Percentiles rank a stretch among this genome's conserved stretches.
These are phyloP conservation scores for Puccinia hordei DNA, from an alignment of 1,284 basidiomycete species.

Conservation along the genomic window DNA sequence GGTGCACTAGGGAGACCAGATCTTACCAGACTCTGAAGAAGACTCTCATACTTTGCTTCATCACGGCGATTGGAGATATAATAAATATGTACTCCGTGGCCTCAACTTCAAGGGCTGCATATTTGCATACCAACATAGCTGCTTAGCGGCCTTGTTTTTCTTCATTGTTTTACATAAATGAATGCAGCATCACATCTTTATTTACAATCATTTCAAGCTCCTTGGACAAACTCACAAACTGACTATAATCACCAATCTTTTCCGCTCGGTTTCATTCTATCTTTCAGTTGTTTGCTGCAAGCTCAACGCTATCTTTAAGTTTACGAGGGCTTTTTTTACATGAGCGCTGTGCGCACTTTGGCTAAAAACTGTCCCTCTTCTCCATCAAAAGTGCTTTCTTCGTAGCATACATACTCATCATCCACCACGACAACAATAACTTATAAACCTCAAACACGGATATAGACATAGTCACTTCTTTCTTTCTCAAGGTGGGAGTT, in stretches of 20 bases:
- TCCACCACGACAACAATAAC: conserved; percentile 3
- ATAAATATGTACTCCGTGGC: conserved; percentile 7
- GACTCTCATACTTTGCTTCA: conserved; percentile 26
- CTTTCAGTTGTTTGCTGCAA: conserved; percentile 7
- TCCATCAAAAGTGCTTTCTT: background rate
- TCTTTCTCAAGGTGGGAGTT: conserved; percentile 18
- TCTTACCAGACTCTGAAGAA: conserved; percentile 27
- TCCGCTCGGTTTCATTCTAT: background rate
- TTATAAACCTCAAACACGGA: background rate
- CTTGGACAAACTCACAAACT: conserved; percentile 18
- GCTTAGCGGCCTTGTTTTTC: background rate
- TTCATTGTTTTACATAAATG: conserved; percentile 7
- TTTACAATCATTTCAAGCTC: conserved; percentile 21
- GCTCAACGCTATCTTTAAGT: background rate
- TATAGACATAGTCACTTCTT: background rate
- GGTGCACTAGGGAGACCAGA: conserved; percentile 29
- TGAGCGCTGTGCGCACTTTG: conserved; percentile 21
- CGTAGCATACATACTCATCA: background rate
- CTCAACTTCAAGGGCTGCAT: conserved; percentile 24
- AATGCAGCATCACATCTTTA: background rate
- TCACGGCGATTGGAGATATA: conserved; percentile 28
- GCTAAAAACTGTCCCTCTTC: background rate
- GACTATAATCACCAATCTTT: conserved; percentile 11
- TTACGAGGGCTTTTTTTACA: conserved; percentile 14
- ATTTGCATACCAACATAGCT: background rate